Evolutionary conservation across 805 yeast species (phyloP).

Genomic region (Nakazawaea holstii): DNA sequence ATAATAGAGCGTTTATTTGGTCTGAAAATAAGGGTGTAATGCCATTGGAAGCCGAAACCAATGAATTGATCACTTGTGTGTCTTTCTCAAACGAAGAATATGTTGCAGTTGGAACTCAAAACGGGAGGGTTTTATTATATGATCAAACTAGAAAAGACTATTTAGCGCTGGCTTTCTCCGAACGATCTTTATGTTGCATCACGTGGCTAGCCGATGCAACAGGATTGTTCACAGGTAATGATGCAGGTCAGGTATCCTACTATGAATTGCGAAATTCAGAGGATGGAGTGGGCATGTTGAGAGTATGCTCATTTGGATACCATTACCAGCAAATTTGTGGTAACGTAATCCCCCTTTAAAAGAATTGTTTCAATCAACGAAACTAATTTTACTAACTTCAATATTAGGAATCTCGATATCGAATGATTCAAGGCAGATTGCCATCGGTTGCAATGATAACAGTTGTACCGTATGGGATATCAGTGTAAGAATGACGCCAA

Average conservation of each 20-base stretch:
- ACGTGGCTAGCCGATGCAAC: constrained; percentile 48
- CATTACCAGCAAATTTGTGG: constrained; percentile 63
- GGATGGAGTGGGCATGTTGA: constrained; percentile 12
- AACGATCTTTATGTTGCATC: constrained; percentile 48
- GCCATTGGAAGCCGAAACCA: constrained; percentile 33
- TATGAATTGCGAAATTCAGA: constrained; percentile 24
- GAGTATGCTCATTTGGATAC: constrained; percentile 29
- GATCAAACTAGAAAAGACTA: constrained; percentile 23
- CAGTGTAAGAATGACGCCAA: constrained; percentile 32
- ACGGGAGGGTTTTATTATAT: constrained; percentile 47
- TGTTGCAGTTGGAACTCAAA: constrained; percentile 51
- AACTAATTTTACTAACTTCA: constrained; percentile 10
- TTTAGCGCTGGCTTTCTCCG: constrained; percentile 10
- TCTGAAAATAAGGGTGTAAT: constrained; percentile 41
- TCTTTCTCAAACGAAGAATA: constrained; percentile 45
- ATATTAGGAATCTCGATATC: constrained; percentile 55
- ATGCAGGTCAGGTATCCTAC: constrained; percentile 49
- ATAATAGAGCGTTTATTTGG: constrained; percentile 58
- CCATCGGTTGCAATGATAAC: constrained; percentile 85
- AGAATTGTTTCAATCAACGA: no score
- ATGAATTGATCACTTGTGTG: constrained; percentile 48
- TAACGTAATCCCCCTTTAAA: constrained; percentile 11
- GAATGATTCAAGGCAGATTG: constrained; percentile 47
- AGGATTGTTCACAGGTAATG: constrained; percentile 60
- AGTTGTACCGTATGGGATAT: constrained; percentile 76